Evolutionary conservation across 106 monocot genomes (phyloP).

Genomic region (Dactylorhiza incarnata): DNA sequence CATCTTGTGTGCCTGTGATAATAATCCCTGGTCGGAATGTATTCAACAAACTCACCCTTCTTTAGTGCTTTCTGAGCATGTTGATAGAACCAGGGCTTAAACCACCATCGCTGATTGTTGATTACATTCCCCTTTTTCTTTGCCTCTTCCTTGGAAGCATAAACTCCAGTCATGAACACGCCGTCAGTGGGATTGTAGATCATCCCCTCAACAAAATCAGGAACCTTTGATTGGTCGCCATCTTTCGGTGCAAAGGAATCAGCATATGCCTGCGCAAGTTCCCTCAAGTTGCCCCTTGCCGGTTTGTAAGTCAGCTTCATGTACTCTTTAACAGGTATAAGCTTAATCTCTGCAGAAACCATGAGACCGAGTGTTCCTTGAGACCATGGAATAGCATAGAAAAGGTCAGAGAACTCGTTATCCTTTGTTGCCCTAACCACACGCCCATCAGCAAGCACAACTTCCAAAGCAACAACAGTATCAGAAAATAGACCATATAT

Average conservation of each 20-base stretch:
- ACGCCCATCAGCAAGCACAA: constrained; percentile 30
- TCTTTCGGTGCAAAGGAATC: constrained; percentile 37
- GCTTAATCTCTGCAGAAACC: constrained; percentile 34
- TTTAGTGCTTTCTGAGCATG: constrained; percentile 26
- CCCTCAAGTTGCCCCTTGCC: constrained; percentile 14
- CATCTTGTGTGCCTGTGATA: constrained; percentile 34
- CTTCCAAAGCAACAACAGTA: constrained; percentile 28
- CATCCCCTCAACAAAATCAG: constrained; percentile 31
- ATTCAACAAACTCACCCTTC: constrained; percentile 36
- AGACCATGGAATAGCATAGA: constrained; percentile 34
- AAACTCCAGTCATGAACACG: constrained; percentile 23
- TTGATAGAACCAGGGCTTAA: constrained; percentile 31
- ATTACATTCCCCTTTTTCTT: constrained; percentile 29
- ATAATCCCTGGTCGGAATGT: constrained; percentile 34
- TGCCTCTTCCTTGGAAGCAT: constrained; percentile 31
- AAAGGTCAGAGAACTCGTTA: constrained; percentile 28
- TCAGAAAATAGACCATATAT: constrained; percentile 33
- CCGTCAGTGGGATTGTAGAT: constrained; percentile 20
- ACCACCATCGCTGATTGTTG: constrained; percentile 31
- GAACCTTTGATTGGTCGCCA: constrained; percentile 22
- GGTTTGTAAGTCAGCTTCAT: constrained; percentile 36
- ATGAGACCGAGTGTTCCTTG: constrained; percentile 26
- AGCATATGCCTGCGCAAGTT: constrained; percentile 28
- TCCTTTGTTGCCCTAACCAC: constrained; percentile 30
- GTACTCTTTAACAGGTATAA: constrained; percentile 34